These are phyloP conservation scores for Pyrenochaeta sp. DNA, from an alignment of 2,329 filamentous ascomycete genomes.

Conservation along the genomic window DNA sequence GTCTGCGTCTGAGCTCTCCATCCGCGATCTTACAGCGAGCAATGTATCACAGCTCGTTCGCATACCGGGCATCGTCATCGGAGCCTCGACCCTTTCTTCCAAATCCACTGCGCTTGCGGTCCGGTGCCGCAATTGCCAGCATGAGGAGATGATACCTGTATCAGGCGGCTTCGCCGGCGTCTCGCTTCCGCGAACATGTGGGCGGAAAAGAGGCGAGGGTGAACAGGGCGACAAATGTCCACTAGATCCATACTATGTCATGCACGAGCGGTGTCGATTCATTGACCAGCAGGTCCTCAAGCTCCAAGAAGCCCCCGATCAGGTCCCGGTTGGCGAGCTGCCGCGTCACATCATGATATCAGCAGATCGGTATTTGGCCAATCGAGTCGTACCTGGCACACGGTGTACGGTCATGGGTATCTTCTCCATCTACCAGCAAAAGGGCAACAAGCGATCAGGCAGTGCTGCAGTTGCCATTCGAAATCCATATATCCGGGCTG, in stretches of 20 bases:
- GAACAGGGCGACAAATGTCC: slow-evolving; percentile 80
- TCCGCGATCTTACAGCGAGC: slow-evolving; percentile 90
- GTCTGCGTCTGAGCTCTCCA: slow-evolving; percentile 86
- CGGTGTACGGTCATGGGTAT: slow-evolving; percentile 96
- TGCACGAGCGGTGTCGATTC: slow-evolving; percentile 92
- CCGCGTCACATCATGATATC: slow-evolving; percentile 94
- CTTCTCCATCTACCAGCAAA: slow-evolving; percentile 97
- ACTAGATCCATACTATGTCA: slow-evolving; percentile 92
- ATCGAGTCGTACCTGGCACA: slow-evolving; percentile 92
- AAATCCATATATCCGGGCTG: slow-evolving; percentile 91
- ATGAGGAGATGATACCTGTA: slow-evolving; percentile 73
- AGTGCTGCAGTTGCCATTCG: slow-evolving; percentile 90
- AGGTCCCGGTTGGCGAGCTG: slow-evolving; percentile 95
- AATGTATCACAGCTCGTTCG: slow-evolving; percentile 94
- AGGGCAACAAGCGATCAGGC: slow-evolving; percentile 78
- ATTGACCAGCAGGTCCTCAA: slow-evolving; percentile 99
- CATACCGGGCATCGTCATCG: slow-evolving; percentile 97
- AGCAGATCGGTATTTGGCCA: slow-evolving; percentile 94
- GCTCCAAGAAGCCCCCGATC: slow-evolving; percentile 94
- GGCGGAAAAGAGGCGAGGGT: slow-evolving; percentile 67
- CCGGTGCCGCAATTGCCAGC: slow-evolving; percentile 85
- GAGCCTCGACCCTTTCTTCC: slow-evolving; percentile 93
- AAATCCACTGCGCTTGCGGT: slow-evolving; percentile 89
- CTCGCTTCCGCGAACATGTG: slow-evolving; percentile 81
- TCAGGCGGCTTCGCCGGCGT: slow-evolving; percentile 88